Conservation (phyloP, 2,329 filamentous ascomycete species). For the Tolypocladium ovalisporum region DNA sequence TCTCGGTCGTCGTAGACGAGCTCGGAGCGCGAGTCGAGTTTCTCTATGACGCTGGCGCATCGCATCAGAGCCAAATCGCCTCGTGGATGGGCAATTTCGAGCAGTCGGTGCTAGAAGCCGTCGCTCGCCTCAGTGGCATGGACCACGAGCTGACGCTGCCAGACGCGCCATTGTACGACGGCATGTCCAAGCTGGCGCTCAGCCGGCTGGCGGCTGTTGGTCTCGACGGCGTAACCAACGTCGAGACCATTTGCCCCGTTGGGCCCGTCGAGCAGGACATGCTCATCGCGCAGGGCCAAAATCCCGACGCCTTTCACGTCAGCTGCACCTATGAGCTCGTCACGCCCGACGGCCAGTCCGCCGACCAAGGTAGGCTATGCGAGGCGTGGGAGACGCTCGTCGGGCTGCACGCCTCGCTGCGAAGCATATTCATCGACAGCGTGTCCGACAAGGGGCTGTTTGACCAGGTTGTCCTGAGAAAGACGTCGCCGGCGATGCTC, state of each 20-base stretch:
- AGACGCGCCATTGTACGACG: constrained; percentile 36
- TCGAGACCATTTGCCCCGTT: constrained; percentile 38
- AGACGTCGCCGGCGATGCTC: constrained; percentile 38
- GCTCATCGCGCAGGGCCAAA: constrained; percentile 31
- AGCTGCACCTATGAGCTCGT: constrained; percentile 38
- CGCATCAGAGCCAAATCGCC: constrained; percentile 29
- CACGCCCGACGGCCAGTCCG: constrained; percentile 20
- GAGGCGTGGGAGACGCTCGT: constrained; percentile 39
- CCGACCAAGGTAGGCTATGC: constrained; percentile 35
- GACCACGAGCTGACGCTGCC: constrained; percentile 37
- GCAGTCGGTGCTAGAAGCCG: constrained; percentile 31
- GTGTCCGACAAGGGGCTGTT: constrained; percentile 36
- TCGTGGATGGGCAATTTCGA: constrained; percentile 38
- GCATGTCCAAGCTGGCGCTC: constrained; percentile 30
- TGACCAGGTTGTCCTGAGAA: constrained; percentile 37
- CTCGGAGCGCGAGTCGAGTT: constrained; percentile 33
- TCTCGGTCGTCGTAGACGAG: constrained; percentile 35
- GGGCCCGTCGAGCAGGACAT: constrained; percentile 38
- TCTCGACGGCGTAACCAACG: constrained; percentile 29
- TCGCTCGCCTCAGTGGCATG: constrained; percentile 27
- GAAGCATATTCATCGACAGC: constrained; percentile 42
- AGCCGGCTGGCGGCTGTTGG: constrained; percentile 28
- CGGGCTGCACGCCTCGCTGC: constrained; percentile 30
- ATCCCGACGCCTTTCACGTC: constrained; percentile 29
- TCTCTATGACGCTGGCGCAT: constrained; percentile 29